Evolutionary conservation across 202 grass and related monocot genomes (phyloP).

Genomic region (Panicum virgatum): DNA sequence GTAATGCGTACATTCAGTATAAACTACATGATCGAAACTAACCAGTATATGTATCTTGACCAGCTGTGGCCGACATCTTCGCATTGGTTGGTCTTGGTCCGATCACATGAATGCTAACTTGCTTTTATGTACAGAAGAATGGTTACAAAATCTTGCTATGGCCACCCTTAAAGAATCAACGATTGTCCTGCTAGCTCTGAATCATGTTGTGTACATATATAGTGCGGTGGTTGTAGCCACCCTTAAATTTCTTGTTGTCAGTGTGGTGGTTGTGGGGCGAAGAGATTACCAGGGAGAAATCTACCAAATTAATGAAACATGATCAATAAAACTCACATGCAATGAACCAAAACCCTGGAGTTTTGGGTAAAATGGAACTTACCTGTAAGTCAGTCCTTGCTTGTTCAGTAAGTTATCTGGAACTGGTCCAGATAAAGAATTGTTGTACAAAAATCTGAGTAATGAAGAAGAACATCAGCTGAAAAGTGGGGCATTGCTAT

Average conservation of each 20-base stretch:
- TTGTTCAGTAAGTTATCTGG: slow-evolving; percentile 63
- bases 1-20: not conserved
- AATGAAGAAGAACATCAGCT: slow-evolving; percentile 32
- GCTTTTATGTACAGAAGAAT: slow-evolving; percentile 27
- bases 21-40: slow-evolving; percentile 5
- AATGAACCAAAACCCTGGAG: not conserved
- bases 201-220: not conserved
- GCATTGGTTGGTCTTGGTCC: not conserved
- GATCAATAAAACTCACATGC: not conserved
- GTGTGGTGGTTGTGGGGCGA: slow-evolving; percentile 21
- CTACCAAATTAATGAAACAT: slow-evolving; percentile 43
- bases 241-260: slow-evolving; percentile 18
- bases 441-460: slow-evolving; percentile 75
- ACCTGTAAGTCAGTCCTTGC: slow-evolving; percentile 56
- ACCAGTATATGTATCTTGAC: slow-evolving; percentile 5
- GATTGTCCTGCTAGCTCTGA: not conserved
- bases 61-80: not conserved
- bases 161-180: slow-evolving; percentile 28
- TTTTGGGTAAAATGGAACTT: slow-evolving; percentile 34
- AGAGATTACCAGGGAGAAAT: slow-evolving; percentile 71
- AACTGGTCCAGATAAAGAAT: slow-evolving; percentile 66
- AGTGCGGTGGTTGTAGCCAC: not conserved
- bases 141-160: slow-evolving; percentile 21
- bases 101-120: not conserved
- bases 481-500: not conserved